These are phyloP conservation scores for Haplosporangium sp. DNA, from an alignment of 371 early-diverging fungal species.

Conservation along the genomic window DNA sequence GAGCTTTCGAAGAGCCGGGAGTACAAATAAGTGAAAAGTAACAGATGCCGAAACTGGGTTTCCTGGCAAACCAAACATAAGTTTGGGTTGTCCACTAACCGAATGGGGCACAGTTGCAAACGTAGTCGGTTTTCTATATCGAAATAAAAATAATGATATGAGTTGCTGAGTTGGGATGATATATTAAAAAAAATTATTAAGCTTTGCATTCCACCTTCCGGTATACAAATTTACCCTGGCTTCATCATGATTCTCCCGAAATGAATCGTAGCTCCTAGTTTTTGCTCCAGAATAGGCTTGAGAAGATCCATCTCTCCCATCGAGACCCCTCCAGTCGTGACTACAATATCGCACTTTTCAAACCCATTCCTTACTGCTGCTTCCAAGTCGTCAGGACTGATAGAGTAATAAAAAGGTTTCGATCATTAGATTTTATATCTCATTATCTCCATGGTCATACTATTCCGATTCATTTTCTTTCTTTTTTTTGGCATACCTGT, in stretches of 20 bases:
- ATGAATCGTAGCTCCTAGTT: conserved; percentile 78
- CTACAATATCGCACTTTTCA: conserved; percentile 78
- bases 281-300: conserved; percentile 85
- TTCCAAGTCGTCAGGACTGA: conserved; percentile 67
- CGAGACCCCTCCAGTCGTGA: conserved; percentile 94
- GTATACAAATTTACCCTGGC: conserved; percentile 73
- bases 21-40: conserved; percentile 88
- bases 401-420: neutral
- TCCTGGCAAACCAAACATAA: conserved; percentile 92
- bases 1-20: conserved; percentile 85
- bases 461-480: neutral
- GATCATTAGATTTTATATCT: neutral
- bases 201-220: neutral
- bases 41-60: conserved; percentile 94
- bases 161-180: neutral
- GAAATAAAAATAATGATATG: neutral
- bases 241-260: conserved; percentile 95
- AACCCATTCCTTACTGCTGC: conserved; percentile 64
- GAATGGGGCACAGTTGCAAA: conserved; percentile 80
- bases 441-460: too few species aligned
- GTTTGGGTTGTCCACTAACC: conserved; percentile 51
- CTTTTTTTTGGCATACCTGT: conserved; percentile 57
- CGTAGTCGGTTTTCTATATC: conserved; percentile 86
- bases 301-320: conserved; percentile 96
- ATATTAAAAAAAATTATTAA: too few species aligned